phyloP scores from a whole-genome alignment of 2,329 filamentous ascomycete genomes.

The Beauveria varroae region DNA sequence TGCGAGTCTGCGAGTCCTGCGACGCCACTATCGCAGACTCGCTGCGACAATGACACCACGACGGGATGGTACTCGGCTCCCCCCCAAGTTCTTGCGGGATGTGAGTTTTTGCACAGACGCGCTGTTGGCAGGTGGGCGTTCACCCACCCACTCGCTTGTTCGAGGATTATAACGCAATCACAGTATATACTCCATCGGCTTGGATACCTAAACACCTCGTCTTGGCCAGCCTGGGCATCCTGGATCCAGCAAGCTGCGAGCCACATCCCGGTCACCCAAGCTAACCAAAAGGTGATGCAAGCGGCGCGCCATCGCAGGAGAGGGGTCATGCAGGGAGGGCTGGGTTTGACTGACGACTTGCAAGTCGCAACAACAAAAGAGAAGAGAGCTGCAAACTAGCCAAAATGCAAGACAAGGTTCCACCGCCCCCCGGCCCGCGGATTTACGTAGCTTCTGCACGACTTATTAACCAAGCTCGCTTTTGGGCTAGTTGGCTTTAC shows the following conservation, averaged over 20 bases:
- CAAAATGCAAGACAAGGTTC: constrained; percentile 1
- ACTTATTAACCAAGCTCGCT: not conserved
- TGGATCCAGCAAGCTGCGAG: no score
- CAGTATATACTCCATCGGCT: not conserved
- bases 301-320: not conserved
- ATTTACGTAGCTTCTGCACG: not conserved
- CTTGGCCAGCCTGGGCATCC: no score
- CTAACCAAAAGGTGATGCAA: not conserved
- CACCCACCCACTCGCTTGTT: not conserved
- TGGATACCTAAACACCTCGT: no score
- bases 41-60: not conserved
- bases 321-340: constrained; percentile 5
- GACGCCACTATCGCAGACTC: not conserved
- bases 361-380: not conserved
- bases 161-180: not conserved
- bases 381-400: not conserved
- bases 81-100: not conserved
- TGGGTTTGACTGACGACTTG: not conserved
- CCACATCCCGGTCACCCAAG: not conserved
- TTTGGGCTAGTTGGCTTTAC: not conserved
- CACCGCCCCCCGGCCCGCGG: constrained; percentile 2
- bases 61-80: not conserved
- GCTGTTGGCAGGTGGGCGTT: not conserved
- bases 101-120: not conserved
- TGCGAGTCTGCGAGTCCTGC: not conserved